These are phyloP conservation scores for Trypanosoma grayi DNA, from an alignment of 208 protist genomes.

Conservation along the genomic window DNA sequence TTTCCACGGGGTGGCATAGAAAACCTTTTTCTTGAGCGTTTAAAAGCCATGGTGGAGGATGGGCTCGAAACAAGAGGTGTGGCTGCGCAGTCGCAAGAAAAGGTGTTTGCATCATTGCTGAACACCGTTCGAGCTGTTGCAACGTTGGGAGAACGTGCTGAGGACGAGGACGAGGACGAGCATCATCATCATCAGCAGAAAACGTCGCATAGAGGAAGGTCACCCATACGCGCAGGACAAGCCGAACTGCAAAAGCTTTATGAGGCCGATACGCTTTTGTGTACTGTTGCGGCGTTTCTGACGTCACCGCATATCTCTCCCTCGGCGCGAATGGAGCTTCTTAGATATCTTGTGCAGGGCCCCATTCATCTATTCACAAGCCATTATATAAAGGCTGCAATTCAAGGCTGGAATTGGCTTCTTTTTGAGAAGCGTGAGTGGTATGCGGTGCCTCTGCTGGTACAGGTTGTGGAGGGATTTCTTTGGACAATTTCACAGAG, in stretches of 20 bases:
- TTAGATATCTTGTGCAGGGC: conserved; percentile 65
- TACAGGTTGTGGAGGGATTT: conserved; percentile 58
- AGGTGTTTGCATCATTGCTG: conserved; percentile 2
- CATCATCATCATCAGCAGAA: neutral
- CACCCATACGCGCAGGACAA: conserved; percentile 9
- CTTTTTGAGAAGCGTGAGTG: conserved; percentile 43
- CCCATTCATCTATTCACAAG: conserved; percentile 62
- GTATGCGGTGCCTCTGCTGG: conserved; percentile 51
- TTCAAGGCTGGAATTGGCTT: conserved; percentile 70
- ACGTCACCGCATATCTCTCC: conserved; percentile 27
- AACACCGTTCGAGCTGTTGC: conserved; percentile 2
- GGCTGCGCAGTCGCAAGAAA: neutral
- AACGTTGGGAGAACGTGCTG: neutral
- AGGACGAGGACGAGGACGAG: conserved; percentile 6
- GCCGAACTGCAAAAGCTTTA: conserved; percentile 12
- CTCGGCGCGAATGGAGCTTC: conserved; percentile 37
- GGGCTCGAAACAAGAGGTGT: neutral
- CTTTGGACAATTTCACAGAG: conserved; percentile 59
- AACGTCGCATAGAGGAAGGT: neutral
- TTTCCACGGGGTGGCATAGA: conserved; percentile 32
- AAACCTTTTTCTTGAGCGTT: conserved; percentile 31
- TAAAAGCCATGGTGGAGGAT: conserved; percentile 26
- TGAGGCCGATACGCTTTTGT: conserved; percentile 35
- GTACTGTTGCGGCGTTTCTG: conserved; percentile 51
- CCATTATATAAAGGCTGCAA: conserved; percentile 49